Base-by-base conservation (phyloP, 1,139 yeast genomes). In the Magnusiomyces clavatus region DNA sequence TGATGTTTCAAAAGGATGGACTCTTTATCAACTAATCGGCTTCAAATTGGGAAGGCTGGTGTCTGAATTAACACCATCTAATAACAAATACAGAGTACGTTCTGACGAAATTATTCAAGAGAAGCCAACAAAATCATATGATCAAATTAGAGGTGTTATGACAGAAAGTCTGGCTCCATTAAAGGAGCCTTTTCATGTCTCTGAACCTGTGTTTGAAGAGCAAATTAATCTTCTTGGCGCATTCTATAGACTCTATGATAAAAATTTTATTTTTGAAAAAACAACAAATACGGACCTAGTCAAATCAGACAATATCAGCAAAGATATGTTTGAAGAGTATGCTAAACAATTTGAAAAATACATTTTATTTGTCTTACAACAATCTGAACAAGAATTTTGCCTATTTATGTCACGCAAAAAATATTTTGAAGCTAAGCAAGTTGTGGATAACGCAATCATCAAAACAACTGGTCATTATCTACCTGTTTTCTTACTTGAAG, bases 381-480 rank as follows among this genome's bases (percentile, higher is more conserved):
- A 43, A n/a, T 14, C 16, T 11, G 20, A 19, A 6, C 14, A 3
- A 31, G n/a, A 31, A 11, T 2, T 29, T 16, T n/a, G 19, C 6
- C 13, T 14, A 2, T 13, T 43, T 20, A 43, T 43, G 46, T 29
- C 17, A 11, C 17, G 16, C 14, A 43, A 43, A 31, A 35, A 13
- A 11, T 43, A 29, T 43, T 43, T 29, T 13, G 46, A 43, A 31
- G 46, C 46, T 17, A 43, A 43, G 37, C 46, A 43, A 16, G 14
- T 43, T 29, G 46, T 43, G 13, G 46, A 43, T 31, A 6, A 13
- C 5, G 13, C 34, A 11, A 43, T 43, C 29, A 14, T 43, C 14
- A 12, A 43, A n/a, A 31, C 37, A 13, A 29, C 46, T 6, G 46
- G 46, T 6, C 12, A 43, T n/a, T 43, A 43, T 31, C 37, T 24